phyloP scores from a whole-genome alignment of 2,329 filamentous ascomycete genomes.

The Scytalidium lignicola region DNA sequence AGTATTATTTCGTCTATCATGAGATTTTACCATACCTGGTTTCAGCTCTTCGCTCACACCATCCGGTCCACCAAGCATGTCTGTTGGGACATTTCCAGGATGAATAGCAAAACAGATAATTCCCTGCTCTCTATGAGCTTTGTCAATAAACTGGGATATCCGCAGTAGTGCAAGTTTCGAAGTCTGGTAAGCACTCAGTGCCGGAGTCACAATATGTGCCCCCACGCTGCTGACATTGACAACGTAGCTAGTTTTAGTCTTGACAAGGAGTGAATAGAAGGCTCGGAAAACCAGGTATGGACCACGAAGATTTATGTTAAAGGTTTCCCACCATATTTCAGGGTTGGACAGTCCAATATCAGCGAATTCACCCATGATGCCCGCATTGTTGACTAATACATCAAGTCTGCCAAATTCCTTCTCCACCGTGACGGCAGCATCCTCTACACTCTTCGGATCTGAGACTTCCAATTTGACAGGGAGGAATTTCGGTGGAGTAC shows the following conservation, averaged over 20 bases:
- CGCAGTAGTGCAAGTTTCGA: slow-evolving; percentile 44
- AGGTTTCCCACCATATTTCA: slow-evolving; percentile 34
- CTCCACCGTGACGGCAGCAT: slow-evolving; percentile 21
- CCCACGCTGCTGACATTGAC: slow-evolving; percentile 43
- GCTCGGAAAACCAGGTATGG: slow-evolving; percentile 39
- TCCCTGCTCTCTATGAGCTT: slow-evolving; percentile 39
- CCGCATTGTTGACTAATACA: slow-evolving; percentile 40
- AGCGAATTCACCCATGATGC: slow-evolving; percentile 25
- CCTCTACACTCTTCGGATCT: slow-evolving; percentile 27
- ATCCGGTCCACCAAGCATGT: slow-evolving; percentile 12
- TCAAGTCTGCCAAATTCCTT: slow-evolving; percentile 32
- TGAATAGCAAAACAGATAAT: slow-evolving; percentile 34
- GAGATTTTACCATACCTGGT: slow-evolving; percentile 9
- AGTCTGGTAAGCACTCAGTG: slow-evolving; percentile 39
- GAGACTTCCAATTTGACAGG: slow-evolving; percentile 35
- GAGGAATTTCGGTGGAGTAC: slow-evolving; percentile 34
- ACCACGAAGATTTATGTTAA: slow-evolving; percentile 45
- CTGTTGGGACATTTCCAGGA: slow-evolving; percentile 27
- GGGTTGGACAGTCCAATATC: slow-evolving; percentile 20
- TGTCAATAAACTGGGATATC: slow-evolving; percentile 42
- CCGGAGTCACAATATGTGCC: slow-evolving; percentile 29
- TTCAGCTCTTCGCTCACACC: slow-evolving; percentile 7
- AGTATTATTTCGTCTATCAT: too few relatives aligned
- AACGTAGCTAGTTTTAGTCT: slow-evolving; percentile 34
- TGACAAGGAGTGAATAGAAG: slow-evolving; percentile 31